Evolutionary conservation across 768 basidiomycete genomes (phyloP).

Genomic region (Gyrodon lividus): DNA sequence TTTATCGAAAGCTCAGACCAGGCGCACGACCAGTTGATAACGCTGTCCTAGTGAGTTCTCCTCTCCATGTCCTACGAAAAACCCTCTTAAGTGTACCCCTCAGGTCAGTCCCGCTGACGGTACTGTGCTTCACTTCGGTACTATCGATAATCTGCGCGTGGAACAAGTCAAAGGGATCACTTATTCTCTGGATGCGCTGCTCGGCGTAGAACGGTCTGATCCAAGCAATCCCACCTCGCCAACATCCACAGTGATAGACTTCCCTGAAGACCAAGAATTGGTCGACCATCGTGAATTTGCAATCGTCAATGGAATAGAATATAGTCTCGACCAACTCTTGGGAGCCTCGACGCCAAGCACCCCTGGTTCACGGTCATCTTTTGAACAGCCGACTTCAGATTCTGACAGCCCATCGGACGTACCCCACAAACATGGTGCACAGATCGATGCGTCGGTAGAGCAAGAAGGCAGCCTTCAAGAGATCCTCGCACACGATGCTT

Average conservation of each 20-base stretch:
- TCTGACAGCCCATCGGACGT: constrained; percentile 22
- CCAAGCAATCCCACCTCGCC: constrained; percentile 45
- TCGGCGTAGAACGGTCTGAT: constrained; percentile 62
- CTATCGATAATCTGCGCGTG: constrained; percentile 72
- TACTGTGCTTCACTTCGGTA: constrained; percentile 87
- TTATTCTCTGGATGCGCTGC: constrained; percentile 90
- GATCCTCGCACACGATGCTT: constrained; percentile 61
- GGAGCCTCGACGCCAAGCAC: constrained; percentile 49
- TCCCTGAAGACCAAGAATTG: constrained; percentile 47
- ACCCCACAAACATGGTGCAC: constrained; percentile 61
- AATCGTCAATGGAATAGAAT: constrained; percentile 95
- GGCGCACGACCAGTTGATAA: constrained; percentile 80
- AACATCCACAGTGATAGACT: constrained; percentile 40
- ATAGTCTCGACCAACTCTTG: constrained; percentile 87
- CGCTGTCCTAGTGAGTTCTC: constrained; percentile 59
- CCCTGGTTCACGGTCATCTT: constrained; percentile 39
- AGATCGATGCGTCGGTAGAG: constrained; percentile 74
- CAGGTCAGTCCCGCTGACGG: constrained; percentile 96
- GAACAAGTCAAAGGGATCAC: constrained; percentile 98
- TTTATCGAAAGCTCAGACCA: constrained; percentile 83
- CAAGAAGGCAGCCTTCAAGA: constrained; percentile 53
- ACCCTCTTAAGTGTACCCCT: neutral
- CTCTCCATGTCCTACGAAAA: neutral
- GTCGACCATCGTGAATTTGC: constrained; percentile 92
- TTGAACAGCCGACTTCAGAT: constrained; percentile 14